Conservation (phyloP, 805 yeast species). For the Metschnikowia dekortorum region DNA sequence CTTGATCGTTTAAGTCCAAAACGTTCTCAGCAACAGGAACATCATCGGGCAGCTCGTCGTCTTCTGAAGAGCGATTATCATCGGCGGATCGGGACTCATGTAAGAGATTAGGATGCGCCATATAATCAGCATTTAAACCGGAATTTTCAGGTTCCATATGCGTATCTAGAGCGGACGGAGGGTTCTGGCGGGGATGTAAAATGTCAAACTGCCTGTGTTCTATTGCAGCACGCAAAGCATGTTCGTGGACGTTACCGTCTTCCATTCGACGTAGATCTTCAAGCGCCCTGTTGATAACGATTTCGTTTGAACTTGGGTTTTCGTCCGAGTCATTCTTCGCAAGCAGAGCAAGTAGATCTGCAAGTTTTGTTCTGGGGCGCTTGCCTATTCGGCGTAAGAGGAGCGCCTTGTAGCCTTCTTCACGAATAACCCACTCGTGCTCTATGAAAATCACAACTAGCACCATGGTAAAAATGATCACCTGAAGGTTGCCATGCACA, state of each 20-base stretch:
- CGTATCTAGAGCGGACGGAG: background rate
- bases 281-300: conserved; percentile 13
- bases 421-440: conserved; percentile 69
- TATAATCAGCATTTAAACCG: background rate
- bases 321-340: conserved; percentile 2
- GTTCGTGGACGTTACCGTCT: conserved; percentile 5
- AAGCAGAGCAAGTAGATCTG: conserved; percentile 28
- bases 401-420: conserved; percentile 61
- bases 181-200: background rate
- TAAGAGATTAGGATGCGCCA: background rate
- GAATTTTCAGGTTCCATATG: background rate
- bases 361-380: conserved; percentile 41
- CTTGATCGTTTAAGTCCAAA: background rate
- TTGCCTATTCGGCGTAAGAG: conserved; percentile 57
- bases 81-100: background rate
- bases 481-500: conserved; percentile 35
- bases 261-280: conserved; percentile 14
- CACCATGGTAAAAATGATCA: conserved; percentile 37
- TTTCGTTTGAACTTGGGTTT: background rate
- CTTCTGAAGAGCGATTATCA: background rate
- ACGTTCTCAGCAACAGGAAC: background rate
- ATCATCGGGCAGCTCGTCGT: background rate
- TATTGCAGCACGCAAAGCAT: conserved; percentile 12
- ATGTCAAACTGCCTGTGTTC: conserved; percentile 10
- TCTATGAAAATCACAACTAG: conserved; percentile 49